Percentiles rank a stretch among this genome's conserved stretches.
phyloP scores from a whole-genome alignment of 1,284 basidiomycete genomes.

The Termitomyces sp. region DNA sequence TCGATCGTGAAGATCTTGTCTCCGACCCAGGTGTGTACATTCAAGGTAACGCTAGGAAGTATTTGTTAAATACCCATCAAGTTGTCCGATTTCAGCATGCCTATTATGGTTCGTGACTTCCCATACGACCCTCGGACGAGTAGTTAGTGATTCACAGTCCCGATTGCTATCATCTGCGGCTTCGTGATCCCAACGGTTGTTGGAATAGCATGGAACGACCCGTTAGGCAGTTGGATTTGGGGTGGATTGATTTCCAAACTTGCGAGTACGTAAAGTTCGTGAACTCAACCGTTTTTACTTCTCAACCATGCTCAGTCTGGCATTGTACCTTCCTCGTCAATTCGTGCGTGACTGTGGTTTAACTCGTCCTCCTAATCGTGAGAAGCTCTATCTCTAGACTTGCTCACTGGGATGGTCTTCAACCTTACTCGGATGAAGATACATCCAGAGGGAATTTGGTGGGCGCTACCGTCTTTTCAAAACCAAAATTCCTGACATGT shows the following conservation, averaged over 20 bases:
- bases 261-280: slow-evolving; percentile 5
- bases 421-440: slow-evolving; percentile 75
- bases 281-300: not conserved
- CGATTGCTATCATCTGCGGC: slow-evolving; percentile 53
- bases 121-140: not conserved
- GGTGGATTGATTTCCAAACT: slow-evolving; percentile 47
- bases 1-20: slow-evolving; percentile 71
- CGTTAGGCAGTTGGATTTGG: slow-evolving; percentile 63
- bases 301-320: slow-evolving; percentile 44
- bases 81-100: not conserved
- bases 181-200: slow-evolving; percentile 52
- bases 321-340: slow-evolving; percentile 80
- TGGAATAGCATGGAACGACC: slow-evolving; percentile 55
- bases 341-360: slow-evolving; percentile 41
- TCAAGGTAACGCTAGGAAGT: slow-evolving; percentile 18
- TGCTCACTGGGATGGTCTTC: slow-evolving; percentile 75
- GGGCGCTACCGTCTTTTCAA: slow-evolving; percentile 13
- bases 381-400: slow-evolving; percentile 37
- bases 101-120: not conserved
- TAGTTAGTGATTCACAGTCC: not conserved
- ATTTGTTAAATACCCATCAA: not conserved
- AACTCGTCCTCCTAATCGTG: not conserved
- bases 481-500: not conserved
- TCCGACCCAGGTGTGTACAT: slow-evolving; percentile 52
- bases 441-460: slow-evolving; percentile 72